A percentile compares a stretch with the other conserved stretches of the same genome.
Conservation (phyloP, 2,329 filamentous ascomycete genomes). For the Microdochium paspali region DNA sequence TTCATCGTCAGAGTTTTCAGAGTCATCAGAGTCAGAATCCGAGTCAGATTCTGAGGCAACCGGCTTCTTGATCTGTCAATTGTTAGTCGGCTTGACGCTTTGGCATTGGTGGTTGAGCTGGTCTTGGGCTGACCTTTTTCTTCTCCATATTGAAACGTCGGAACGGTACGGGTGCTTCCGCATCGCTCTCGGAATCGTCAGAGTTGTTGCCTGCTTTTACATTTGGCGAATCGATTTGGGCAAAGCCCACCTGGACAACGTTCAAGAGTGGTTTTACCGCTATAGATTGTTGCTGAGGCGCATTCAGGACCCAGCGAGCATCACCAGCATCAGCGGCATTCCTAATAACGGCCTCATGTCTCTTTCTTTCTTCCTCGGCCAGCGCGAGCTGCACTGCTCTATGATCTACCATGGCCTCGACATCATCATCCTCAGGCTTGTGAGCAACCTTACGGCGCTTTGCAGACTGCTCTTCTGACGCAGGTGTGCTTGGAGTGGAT, state of each 20-base stretch:
- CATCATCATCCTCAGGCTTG: constrained; percentile 20
- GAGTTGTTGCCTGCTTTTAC: constrained; percentile 8
- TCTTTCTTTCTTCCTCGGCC: constrained; percentile 57
- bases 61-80: neutral
- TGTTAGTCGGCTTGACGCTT: neutral
- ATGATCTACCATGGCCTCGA: constrained; percentile 42
- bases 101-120: neutral
- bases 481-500: constrained; percentile 32
- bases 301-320: constrained; percentile 66
- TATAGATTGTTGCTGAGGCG: constrained; percentile 18
- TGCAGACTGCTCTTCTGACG: constrained; percentile 37
- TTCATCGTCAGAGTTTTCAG: constrained; percentile 11
- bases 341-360: constrained; percentile 50
- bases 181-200: constrained; percentile 8
- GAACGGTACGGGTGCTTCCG: constrained; percentile 9
- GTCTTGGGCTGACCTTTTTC: constrained; percentile 13
- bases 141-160: constrained; percentile 22
- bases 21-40: constrained; percentile 21
- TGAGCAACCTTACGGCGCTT: constrained; percentile 53
- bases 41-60: constrained; percentile 22
- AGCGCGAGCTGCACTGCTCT: constrained; percentile 53
- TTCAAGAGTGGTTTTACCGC: constrained; percentile 29
- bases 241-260: constrained; percentile 54
- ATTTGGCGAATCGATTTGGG: constrained; percentile 23
- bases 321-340: constrained; percentile 56